A percentile compares a stretch with the other conserved stretches of the same genome.
These are phyloP conservation scores for Colletotrichum costaricense DNA, from an alignment of 2,329 filamentous ascomycete species.

Conservation along the genomic window DNA sequence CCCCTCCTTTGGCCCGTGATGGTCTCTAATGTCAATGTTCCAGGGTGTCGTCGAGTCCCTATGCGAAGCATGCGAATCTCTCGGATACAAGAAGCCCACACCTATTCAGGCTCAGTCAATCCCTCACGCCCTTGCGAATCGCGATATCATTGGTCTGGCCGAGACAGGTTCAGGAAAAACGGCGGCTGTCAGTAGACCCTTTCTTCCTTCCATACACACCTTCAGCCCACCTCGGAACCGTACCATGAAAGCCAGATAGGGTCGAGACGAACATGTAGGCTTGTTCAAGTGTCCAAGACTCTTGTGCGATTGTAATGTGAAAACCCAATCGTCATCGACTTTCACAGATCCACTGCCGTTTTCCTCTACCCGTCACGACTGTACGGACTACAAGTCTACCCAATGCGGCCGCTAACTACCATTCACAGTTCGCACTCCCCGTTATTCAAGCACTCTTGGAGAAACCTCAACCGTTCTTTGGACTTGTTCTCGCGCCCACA, in stretches of 20 bases:
- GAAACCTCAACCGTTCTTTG: constrained; percentile 86
- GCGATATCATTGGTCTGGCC: constrained; percentile 92
- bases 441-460: constrained; percentile 92
- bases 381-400: neutral
- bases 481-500: constrained; percentile 91
- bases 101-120: constrained; percentile 91
- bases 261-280: neutral
- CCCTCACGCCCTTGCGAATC: constrained; percentile 79
- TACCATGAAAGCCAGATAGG: neutral
- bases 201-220: neutral
- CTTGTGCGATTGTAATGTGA: neutral
- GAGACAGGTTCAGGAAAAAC: constrained; percentile 98
- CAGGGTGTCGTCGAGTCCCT: constrained; percentile 86
- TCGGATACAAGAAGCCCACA: constrained; percentile 88
- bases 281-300: neutral
- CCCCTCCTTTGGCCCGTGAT: no score
- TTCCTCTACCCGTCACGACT: neutral
- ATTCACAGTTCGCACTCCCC: constrained; percentile 80
- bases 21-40: constrained; percentile 32
- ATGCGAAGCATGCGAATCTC: constrained; percentile 85
- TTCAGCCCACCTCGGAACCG: neutral
- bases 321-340: neutral
- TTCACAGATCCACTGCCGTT: neutral
- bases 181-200: constrained; percentile 64
- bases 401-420: neutral